Conservation (phyloP, 1,284 basidiomycete genomes). For the Psilocybe mexicana region DNA sequence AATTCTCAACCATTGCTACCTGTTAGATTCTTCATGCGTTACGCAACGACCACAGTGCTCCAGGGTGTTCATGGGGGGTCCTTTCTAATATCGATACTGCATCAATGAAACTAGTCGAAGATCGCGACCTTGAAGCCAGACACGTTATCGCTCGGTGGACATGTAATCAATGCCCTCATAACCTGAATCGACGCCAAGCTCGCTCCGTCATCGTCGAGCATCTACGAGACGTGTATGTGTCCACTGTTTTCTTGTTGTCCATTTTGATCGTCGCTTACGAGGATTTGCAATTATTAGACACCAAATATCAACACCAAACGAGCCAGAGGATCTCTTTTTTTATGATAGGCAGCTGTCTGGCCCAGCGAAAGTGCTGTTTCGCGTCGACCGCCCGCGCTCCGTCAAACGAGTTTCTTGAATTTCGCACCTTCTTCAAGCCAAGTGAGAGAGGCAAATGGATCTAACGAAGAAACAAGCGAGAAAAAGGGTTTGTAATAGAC, state of each 20-base stretch:
- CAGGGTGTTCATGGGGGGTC: background rate
- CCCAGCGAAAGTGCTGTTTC: background rate
- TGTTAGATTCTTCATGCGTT: too few species aligned
- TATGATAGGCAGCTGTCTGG: background rate
- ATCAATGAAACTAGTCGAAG: background rate
- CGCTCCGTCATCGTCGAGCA: constrained; percentile 3
- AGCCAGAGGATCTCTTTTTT: constrained; percentile 12
- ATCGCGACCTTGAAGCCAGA: background rate
- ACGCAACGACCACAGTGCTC: background rate
- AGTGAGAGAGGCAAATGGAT: too few species aligned
- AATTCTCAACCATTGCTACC: too few species aligned
- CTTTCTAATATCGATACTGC: background rate
- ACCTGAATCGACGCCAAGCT: background rate
- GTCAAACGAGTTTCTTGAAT: too few species aligned
- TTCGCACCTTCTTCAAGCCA: too few species aligned
- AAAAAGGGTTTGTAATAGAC: too few species aligned
- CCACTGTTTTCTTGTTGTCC: background rate
- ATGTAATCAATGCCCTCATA: constrained; percentile 3
- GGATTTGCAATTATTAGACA: background rate
- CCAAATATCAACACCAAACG: background rate
- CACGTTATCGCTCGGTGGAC: background rate
- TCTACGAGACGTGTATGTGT: constrained; percentile 7
- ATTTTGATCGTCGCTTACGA: background rate
- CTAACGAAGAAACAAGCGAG: too few species aligned
- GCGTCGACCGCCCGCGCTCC: too few species aligned